Evolutionary conservation across 495 filamentous ascomycete genomes (phyloP), one percentile per base, ranked within the genome.

Genomic region (Hypoxylon crocopeplum): DNA sequence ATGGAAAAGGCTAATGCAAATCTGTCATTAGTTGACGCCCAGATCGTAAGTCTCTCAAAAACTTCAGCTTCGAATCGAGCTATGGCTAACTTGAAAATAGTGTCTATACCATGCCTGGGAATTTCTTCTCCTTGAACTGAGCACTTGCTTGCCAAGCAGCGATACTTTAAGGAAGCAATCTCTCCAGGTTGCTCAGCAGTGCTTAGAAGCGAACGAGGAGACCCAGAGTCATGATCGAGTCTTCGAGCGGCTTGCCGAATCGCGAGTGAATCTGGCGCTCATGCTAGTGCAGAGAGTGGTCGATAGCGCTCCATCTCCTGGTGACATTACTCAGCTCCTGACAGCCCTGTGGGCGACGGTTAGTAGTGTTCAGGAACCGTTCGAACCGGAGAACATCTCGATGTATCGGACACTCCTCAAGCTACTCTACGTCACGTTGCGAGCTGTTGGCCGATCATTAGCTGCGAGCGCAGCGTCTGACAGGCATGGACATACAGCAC

Each of bases 41-140:
- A 98, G 77, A 84, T 94, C 57, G 88, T 92, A 83, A 77, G 90
- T 5, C 5, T 84, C 55, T 38, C 46, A 15, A 30, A 10, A 1
- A 24, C 2, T 27, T 7, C 2, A 13, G 3, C 27, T 30, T 37
- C 12, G 2, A 17, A 37, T 17, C 27, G 13, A 48, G 15, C 27
- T n/a, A 34, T 8, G 46, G 13, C 69, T 79, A 72, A 79, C 67
- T 55, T 37, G 48, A 6, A 39, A 27, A 37, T 37, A 92, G 88
- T 79, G 79, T 49, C 84, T 99, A 27, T 85, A 96, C 45, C 82
- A 89, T 56, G 88, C 90, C 55, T 99, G 94, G 94, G 93, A 91
- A 70, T 85, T 88, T 41, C 84, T 99, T 10, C 85, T 91, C 8
- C 79, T 93, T 39, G 93, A 97, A 72, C 82, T 98, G 37, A 90